Conservation (phyloP, 1,284 basidiomycete genomes). For the Pseudozyma flocculosa region DNA sequence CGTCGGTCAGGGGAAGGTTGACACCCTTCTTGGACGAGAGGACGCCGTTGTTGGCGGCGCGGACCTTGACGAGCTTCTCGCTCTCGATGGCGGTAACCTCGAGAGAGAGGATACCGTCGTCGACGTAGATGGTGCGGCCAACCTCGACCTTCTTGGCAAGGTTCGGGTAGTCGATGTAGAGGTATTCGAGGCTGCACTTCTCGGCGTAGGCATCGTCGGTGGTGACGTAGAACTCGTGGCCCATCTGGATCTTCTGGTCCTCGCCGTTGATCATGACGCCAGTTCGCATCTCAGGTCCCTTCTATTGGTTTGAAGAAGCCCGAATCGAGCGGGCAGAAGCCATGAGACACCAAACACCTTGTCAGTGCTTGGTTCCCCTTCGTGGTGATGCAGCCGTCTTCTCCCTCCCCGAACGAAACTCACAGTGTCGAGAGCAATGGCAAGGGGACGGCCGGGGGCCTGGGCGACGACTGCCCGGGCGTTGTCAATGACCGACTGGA, state of each 20-base stretch:
- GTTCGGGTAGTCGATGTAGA: constrained; percentile 67
- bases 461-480: constrained; percentile 47
- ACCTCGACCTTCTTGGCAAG: constrained; percentile 91
- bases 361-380: no score
- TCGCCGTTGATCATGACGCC: constrained; percentile 83
- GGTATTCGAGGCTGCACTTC: constrained; percentile 74
- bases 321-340: no score
- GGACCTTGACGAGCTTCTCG: constrained; percentile 65
- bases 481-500: constrained; percentile 56
- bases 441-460: constrained; percentile 76
- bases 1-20: constrained; percentile 96
- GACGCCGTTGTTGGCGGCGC: constrained; percentile 86
- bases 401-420: no score
- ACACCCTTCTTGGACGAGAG: constrained; percentile 98
- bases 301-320: no score
- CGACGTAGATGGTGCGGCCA: constrained; percentile 94
- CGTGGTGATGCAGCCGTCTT: no score
- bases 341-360: no score
- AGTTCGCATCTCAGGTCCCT: constrained; percentile 99
- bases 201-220: constrained; percentile 81
- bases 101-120: constrained; percentile 94
- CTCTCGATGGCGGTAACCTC: constrained; percentile 75
- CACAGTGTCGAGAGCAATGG: constrained; percentile 96
- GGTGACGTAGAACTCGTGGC: constrained; percentile 90
- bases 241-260: constrained; percentile 84